phyloP scores from a whole-genome alignment of 306 rosid genomes.

The Lathyrus tuberosus region DNA sequence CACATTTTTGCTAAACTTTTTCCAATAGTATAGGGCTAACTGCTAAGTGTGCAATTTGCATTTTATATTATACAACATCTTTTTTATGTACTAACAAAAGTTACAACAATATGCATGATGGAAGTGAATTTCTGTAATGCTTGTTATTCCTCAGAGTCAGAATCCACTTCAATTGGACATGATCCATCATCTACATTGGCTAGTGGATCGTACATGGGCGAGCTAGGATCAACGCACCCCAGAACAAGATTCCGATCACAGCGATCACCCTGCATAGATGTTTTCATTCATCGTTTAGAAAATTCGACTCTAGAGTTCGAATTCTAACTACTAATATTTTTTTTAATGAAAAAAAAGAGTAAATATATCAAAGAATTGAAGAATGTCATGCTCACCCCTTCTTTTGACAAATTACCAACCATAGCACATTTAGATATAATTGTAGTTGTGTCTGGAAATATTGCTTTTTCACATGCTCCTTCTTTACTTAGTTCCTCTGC shows the following conservation, averaged over 20 bases:
- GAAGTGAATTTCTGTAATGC: conserved; percentile 20
- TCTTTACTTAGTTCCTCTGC: conserved; percentile 77
- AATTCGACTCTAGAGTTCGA: neutral
- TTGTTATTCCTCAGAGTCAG: conserved; percentile 54
- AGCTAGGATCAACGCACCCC: conserved; percentile 90
- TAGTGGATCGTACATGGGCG: conserved; percentile 61
- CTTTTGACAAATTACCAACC: conserved; percentile 67
- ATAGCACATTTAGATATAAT: conserved; percentile 65
- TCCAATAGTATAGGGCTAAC: neutral
- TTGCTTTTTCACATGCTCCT: conserved; percentile 88
- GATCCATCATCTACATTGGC: conserved; percentile 95
- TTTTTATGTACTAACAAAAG: no score
- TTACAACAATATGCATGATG: no score
- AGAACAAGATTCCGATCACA: conserved; percentile 65
- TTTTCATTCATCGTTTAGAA: conserved; percentile 28
- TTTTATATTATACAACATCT: conserved; percentile 36
- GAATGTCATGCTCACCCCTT: conserved; percentile 74
- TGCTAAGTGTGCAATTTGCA: conserved; percentile 30
- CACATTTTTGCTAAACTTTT: neutral
- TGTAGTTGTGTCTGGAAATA: conserved; percentile 73
- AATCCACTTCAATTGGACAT: conserved; percentile 60
- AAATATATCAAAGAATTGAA: neutral
- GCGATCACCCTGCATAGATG: conserved; percentile 76
- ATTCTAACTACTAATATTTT: neutral
- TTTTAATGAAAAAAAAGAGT: neutral